phyloP scores from a whole-genome alignment of 805 yeast genomes.

The Yamadazyma nakazawae region DNA sequence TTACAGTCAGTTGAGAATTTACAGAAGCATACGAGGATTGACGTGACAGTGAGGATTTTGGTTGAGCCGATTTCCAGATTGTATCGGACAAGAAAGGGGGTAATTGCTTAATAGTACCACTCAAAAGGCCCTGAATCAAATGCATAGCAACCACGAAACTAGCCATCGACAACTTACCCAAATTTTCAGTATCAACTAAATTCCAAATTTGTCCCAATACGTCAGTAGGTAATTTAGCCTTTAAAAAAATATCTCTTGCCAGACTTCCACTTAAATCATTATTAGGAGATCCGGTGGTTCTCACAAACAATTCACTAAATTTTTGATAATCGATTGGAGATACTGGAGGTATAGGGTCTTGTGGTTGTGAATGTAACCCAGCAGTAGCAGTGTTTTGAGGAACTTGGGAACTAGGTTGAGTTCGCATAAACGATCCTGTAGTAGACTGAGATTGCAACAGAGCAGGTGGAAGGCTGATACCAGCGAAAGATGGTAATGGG shows the following conservation, averaged over 20 bases:
- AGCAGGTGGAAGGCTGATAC: constrained; percentile 22
- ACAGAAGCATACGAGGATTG: constrained; percentile 32
- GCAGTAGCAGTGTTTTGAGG: constrained; percentile 29
- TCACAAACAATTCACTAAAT: constrained; percentile 70
- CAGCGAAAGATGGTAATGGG: constrained; percentile 60
- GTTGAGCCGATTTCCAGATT: constrained; percentile 36
- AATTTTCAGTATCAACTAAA: constrained; percentile 71
- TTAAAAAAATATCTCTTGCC: constrained; percentile 83
- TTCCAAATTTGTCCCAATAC: constrained; percentile 86
- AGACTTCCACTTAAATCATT: constrained; percentile 68
- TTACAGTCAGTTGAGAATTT: constrained; percentile 37
- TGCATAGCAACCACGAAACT: constrained; percentile 95
- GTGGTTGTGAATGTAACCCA: constrained; percentile 26
- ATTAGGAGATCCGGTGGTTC: constrained; percentile 52
- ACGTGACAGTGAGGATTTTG: constrained; percentile 10
- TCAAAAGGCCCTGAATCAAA: constrained; percentile 76
- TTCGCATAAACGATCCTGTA: constrained; percentile 38
- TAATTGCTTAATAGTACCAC: constrained; percentile 59
- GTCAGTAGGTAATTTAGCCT: constrained; percentile 79
- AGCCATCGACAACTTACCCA: constrained; percentile 67
- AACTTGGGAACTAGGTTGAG: constrained; percentile 37
- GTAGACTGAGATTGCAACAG: constrained; percentile 34
- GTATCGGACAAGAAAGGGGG: constrained; percentile 41
- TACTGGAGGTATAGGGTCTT: constrained; percentile 47
- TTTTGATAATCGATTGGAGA: constrained; percentile 56